phyloP scores from a whole-genome alignment of 2,329 filamentous ascomycete species.

The Exophiala oligosperma region DNA sequence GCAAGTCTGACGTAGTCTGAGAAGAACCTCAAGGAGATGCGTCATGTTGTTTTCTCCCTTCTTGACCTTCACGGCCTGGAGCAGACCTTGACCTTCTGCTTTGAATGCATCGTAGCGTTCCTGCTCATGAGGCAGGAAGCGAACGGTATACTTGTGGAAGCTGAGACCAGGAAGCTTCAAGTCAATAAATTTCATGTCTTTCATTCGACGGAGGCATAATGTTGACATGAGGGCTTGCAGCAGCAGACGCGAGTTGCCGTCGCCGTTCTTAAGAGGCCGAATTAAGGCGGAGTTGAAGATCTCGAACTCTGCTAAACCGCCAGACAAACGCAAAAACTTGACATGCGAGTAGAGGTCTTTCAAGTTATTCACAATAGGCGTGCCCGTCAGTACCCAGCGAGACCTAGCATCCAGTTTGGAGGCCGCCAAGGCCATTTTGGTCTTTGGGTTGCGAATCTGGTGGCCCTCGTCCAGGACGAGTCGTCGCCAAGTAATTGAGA shows the following conservation, averaged over 20 bases:
- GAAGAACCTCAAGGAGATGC: conserved; percentile 74
- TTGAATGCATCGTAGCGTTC: conserved; percentile 68
- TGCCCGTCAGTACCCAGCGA: conserved; percentile 77
- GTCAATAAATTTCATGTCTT: conserved; percentile 86
- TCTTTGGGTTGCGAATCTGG: conserved; percentile 73
- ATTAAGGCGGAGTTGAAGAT: conserved; percentile 74
- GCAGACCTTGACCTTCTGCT: conserved; percentile 70
- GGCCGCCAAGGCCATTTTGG: conserved; percentile 70
- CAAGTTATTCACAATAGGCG: conserved; percentile 79
- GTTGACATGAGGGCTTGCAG: conserved; percentile 77
- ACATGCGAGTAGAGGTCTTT: conserved; percentile 79
- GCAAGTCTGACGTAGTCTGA: conserved; percentile 82
- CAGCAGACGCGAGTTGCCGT: conserved; percentile 60
- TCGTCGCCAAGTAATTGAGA: conserved; percentile 71
- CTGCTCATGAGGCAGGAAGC: conserved; percentile 71
- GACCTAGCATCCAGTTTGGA: conserved; percentile 67
- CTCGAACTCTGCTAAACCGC: conserved; percentile 70
- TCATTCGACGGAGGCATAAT: conserved; percentile 76
- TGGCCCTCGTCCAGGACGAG: conserved; percentile 84
- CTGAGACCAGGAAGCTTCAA: conserved; percentile 74
- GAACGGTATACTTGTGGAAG: conserved; percentile 74
- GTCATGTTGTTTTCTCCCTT: conserved; percentile 62
- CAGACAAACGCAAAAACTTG: conserved; percentile 73
- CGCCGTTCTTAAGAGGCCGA: conserved; percentile 63
- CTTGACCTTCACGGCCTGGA: conserved; percentile 42